A percentile compares a stretch with the other conserved stretches of the same genome.
phyloP scores from a whole-genome alignment of 352 stramenopile species.

The Phytophthora cactorum region DNA sequence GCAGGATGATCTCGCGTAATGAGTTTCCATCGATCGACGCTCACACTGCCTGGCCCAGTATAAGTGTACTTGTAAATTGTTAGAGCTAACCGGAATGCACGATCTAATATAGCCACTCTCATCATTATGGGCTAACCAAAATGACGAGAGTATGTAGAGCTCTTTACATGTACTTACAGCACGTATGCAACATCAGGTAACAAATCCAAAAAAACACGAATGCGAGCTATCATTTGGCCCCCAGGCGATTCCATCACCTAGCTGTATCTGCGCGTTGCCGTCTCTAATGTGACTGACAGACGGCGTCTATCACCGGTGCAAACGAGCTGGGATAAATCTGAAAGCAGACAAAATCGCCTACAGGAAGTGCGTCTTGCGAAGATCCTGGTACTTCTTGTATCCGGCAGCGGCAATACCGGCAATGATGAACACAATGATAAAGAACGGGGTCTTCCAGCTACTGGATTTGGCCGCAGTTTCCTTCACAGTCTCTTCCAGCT shows the following conservation, averaged over 20 bases:
- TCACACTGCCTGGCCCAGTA: conserved; percentile 20
- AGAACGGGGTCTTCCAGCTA: conserved; percentile 87
- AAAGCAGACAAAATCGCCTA: conserved; percentile 35
- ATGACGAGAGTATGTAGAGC: neutral
- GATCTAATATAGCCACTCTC: conserved; percentile 23
- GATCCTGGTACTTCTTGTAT: conserved; percentile 91
- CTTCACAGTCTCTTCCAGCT: conserved; percentile 73
- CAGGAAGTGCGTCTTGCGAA: conserved; percentile 88
- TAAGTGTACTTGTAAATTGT: conserved; percentile 6
- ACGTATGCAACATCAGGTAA: too few species aligned
- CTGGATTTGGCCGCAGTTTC: conserved; percentile 73
- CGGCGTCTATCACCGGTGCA: conserved; percentile 29
- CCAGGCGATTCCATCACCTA: conserved; percentile 24
- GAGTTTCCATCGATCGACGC: neutral
- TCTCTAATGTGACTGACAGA: conserved; percentile 33
- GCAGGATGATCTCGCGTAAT: conserved; percentile 28
- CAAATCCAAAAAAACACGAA: conserved; percentile 16
- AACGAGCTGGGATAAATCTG: conserved; percentile 15
- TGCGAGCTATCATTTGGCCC: conserved; percentile 36
- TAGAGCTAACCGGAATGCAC: neutral
- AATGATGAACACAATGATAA: conserved; percentile 77
- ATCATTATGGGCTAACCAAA: neutral
- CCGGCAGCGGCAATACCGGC: conserved; percentile 56
- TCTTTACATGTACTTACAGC: neutral
- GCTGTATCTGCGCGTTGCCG: conserved; percentile 27